Percentiles rank a stretch among this genome's conserved stretches.
Conservation (phyloP, 2,329 filamentous ascomycete species). For the Claviceps capensis region DNA sequence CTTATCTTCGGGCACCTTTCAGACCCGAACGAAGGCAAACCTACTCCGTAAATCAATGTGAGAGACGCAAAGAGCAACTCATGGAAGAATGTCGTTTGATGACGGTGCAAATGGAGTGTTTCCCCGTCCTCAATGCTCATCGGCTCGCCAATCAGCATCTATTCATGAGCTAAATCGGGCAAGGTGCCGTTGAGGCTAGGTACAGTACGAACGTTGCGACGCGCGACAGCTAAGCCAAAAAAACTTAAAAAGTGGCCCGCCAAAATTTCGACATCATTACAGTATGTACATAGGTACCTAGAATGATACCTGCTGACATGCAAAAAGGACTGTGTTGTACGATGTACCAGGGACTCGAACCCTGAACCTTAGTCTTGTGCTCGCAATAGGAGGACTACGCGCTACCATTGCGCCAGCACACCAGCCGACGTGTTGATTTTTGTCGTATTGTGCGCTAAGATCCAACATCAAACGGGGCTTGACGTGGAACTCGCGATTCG, state of each 20-base stretch:
- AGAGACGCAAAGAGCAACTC: neutral
- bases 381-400: slow-evolving; percentile 2
- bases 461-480: too few species aligned
- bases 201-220: too few species aligned
- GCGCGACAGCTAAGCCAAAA: neutral
- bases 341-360: slow-evolving; percentile 5
- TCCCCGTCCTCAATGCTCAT: neutral
- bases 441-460: accelerated
- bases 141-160: neutral
- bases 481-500: neutral
- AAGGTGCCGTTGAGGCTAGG: neutral
- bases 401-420: slow-evolving; percentile 6
- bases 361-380: slow-evolving; percentile 5
- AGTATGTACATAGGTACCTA: too few species aligned
- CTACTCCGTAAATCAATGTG: neutral
- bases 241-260: neutral
- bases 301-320: too few species aligned
- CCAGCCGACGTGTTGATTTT: accelerated
- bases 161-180: neutral
- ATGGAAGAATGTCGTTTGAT: neutral
- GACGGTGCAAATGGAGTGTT: too few species aligned
- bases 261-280: too few species aligned
- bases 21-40: too few species aligned
- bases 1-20: too few species aligned
- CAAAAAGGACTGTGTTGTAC: neutral